Percentiles rank a stretch among this genome's conserved stretches.
These are phyloP conservation scores for Pouteria glomerata DNA, from an alignment of 148 eudicot species.

Conservation along the genomic window DNA sequence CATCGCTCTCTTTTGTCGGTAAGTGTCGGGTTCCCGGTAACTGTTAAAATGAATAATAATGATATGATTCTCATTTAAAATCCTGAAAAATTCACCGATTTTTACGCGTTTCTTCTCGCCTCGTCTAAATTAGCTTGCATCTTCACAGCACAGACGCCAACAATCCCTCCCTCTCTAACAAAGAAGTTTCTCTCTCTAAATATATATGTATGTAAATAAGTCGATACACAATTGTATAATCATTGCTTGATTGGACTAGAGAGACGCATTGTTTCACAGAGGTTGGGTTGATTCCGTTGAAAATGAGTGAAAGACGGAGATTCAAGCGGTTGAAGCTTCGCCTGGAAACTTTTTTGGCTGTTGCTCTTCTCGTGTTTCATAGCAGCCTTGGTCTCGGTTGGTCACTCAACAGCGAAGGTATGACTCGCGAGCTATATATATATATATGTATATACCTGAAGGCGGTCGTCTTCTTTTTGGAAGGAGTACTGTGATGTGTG, in stretches of 20 bases:
- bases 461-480: no score
- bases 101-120: conserved; percentile 27
- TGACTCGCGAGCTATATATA: no score
- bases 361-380: conserved; percentile 15
- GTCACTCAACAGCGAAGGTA: conserved; percentile 32
- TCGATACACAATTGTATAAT: not conserved
- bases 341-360: conserved; percentile 1
- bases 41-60: no score
- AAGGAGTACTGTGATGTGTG: no score
- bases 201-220: not conserved
- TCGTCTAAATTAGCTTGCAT: conserved; percentile 15
- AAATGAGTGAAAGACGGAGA: conserved; percentile 24
- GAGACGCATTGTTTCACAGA: not conserved
- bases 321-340: not conserved
- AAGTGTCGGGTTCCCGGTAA: no score
- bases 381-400: conserved; percentile 18
- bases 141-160: conserved; percentile 1
- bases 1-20: no score
- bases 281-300: not conserved
- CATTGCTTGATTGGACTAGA: not conserved
- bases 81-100: not conserved
- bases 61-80: no score
- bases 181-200: not conserved
- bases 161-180: not conserved
- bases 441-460: no score